Conservation (phyloP, 1,284 basidiomycete species). For the Moesziomyces parantarcticus region DNA sequence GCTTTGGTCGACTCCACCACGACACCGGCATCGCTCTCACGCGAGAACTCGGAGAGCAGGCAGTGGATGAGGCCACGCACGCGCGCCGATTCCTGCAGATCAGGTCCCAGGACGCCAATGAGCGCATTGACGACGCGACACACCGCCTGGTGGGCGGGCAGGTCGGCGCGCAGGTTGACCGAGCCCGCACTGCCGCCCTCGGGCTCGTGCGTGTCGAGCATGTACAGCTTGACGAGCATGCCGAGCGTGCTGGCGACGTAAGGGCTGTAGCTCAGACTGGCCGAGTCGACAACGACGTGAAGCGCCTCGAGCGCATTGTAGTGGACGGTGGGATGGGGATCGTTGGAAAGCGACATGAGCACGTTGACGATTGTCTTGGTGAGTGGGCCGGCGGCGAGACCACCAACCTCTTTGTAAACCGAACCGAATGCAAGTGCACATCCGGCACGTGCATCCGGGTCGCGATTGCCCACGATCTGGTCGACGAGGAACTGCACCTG, state of each 20-base stretch:
- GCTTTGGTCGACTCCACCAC: constrained; percentile 94
- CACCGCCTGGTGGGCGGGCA: constrained; percentile 89
- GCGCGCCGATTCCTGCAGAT: constrained; percentile 85
- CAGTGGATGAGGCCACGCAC: constrained; percentile 84
- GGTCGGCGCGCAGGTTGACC: constrained; percentile 87
- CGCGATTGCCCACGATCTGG: constrained; percentile 94
- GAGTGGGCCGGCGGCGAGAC: constrained; percentile 89
- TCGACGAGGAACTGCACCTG: constrained; percentile 93
- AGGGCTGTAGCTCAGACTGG: constrained; percentile 88
- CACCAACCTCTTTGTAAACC: constrained; percentile 91
- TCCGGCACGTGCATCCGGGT: constrained; percentile 91
- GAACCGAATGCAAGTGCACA: constrained; percentile 94
- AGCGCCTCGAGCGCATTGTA: constrained; percentile 90
- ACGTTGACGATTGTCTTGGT: constrained; percentile 97
- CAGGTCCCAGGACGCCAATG: constrained; percentile 92
- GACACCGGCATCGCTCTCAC: constrained; percentile 84
- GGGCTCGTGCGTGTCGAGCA: constrained; percentile 89
- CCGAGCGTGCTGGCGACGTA: constrained; percentile 89
- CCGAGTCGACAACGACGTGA: constrained; percentile 87
- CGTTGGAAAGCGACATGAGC: constrained; percentile 91
- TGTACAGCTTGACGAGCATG: constrained; percentile 89
- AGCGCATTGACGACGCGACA: constrained; percentile 92
- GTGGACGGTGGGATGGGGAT: constrained; percentile 96
- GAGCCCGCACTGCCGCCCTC: constrained; percentile 84
- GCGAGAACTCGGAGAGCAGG: constrained; percentile 84